Base-by-base conservation (phyloP, 2,329 filamentous ascomycete genomes). In the Boeremia exigua region DNA sequence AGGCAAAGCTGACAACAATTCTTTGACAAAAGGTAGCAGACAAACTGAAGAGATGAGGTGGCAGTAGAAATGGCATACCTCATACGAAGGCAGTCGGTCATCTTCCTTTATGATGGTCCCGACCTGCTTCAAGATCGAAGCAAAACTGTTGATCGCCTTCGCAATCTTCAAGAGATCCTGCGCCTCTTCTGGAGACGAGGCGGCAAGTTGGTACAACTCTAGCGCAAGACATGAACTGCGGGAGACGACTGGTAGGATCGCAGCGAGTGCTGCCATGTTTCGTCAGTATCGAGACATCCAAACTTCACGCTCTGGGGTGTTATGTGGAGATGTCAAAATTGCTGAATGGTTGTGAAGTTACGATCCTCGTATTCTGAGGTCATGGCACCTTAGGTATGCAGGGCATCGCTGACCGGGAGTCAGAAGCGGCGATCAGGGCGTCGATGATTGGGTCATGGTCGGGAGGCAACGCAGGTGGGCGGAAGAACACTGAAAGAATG, bases 81-180 rank as follows among this genome's bases (percentile, higher is more conserved):
- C 70, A 17, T 55, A 58, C 27, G 75, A 76, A 32, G 73, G 73
- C 12, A 77, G 49, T 10, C 63, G 68, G 56, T 74, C 72, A 54
- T 78, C 70, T 52, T 77, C 73, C 29, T 69, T 74, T 37, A 77
- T 69, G 36, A 71, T 65, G 0, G 72, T 71, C 40, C 73, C 74
- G 17, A 76, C 61, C 48, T 78, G 74, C 58, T 77, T 76, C 54
- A 77, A 47, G 29, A 70, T 72, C 7, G 70, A 63, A 38, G 70
- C 69, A 40, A 77, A 71, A 34, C 67, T 66, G 56, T 70, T 75
- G 50, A 76, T 68, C n/a, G 63, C 60, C 48, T 62, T 71, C 11
- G 75, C 72, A n/a, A 73, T 58, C 27, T 54, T 61, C 45, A 68
- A 59, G 29, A 72, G 52, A 44, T 73, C 67, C 42, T 58, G 66